Evolutionary conservation across 495 filamentous ascomycete genomes (phyloP).

Genomic region (Aspergillus ellipticus): DNA sequence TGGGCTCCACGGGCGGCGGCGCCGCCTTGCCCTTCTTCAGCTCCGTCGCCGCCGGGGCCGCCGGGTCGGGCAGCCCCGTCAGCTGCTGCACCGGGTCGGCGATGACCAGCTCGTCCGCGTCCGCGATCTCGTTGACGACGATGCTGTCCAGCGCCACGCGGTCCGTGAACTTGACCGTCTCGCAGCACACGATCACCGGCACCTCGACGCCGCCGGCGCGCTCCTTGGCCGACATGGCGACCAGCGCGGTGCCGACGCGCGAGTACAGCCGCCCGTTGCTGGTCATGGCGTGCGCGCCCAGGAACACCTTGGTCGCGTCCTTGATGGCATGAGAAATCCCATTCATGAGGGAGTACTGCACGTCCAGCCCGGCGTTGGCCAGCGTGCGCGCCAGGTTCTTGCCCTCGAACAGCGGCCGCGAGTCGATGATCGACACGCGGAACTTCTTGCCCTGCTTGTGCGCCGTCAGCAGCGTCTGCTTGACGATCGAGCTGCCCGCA

Average conservation of each 20-base stretch:
- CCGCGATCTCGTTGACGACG: conserved; percentile 86
- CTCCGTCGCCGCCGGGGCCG: conserved; percentile 23
- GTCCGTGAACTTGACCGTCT: conserved; percentile 94
- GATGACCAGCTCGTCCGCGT: conserved; percentile 57
- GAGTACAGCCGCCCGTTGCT: conserved; percentile 85
- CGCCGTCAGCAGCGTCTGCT: conserved; percentile 73
- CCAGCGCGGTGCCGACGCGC: conserved; percentile 78
- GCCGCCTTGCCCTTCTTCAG: conserved; percentile 37
- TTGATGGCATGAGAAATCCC: conserved; percentile 68
- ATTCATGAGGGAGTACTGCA: conserved; percentile 76
- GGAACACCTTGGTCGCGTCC: conserved; percentile 72
- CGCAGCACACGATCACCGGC: conserved; percentile 86
- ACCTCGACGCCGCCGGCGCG: conserved; percentile 53
- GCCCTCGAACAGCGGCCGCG: conserved; percentile 75
- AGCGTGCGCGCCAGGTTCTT: conserved; percentile 68
- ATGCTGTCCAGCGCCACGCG: conserved; percentile 86
- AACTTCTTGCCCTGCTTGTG: conserved; percentile 67
- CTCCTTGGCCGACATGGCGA: conserved; percentile 82
- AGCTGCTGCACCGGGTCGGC: conserved; percentile 31
- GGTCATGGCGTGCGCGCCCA: conserved; percentile 89
- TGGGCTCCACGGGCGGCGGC: conserved; percentile 24
- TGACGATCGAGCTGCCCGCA: conserved; percentile 81
- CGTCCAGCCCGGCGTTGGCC: conserved; percentile 62
- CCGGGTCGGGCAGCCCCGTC: conserved; percentile 34
- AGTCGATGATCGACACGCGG: conserved; percentile 81